A percentile compares a stretch with the other conserved stretches of the same genome.
Conservation (phyloP, 208 protist genomes). For the Giardia duodenalis region DNA sequence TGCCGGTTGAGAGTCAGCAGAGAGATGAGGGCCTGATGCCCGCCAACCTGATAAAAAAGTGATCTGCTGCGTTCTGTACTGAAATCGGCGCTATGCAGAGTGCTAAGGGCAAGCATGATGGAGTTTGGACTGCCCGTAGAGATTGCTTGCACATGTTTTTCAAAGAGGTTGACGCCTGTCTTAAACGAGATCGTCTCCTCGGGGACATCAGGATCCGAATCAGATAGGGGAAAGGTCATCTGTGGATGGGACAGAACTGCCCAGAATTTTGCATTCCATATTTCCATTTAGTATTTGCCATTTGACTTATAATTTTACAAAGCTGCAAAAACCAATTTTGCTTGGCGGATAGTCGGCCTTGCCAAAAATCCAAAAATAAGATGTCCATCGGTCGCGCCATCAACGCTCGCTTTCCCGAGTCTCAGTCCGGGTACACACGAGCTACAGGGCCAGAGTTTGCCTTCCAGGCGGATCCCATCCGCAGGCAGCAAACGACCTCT, state of each 20-base stretch:
- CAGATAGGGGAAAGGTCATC: too few species aligned
- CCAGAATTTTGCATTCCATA: too few species aligned
- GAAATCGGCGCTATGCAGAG: background rate
- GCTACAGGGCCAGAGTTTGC: background rate
- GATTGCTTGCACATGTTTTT: background rate
- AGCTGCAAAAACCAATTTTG: too few species aligned
- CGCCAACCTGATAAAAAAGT: background rate
- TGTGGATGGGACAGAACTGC: too few species aligned
- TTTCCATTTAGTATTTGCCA: too few species aligned
- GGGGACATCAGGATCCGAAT: background rate
- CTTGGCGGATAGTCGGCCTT: too few species aligned
- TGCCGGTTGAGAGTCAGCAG: background rate
- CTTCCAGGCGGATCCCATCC: background rate
- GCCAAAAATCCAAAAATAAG: background rate
- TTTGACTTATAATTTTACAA: too few species aligned
- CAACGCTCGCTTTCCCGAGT: background rate
- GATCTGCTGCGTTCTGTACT: background rate
- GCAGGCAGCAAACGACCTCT: background rate
- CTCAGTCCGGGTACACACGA: background rate
- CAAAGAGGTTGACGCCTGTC: background rate
- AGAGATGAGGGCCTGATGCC: background rate
- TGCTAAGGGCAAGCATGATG: background rate
- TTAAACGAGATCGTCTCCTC: background rate
- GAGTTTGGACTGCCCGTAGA: background rate
- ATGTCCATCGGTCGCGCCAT: background rate